Evolutionary conservation across 192 early-diverging fungal genomes (phyloP), one percentile per base, ranked within the genome.

Genomic region (Geranomyces variabilis): DNA sequence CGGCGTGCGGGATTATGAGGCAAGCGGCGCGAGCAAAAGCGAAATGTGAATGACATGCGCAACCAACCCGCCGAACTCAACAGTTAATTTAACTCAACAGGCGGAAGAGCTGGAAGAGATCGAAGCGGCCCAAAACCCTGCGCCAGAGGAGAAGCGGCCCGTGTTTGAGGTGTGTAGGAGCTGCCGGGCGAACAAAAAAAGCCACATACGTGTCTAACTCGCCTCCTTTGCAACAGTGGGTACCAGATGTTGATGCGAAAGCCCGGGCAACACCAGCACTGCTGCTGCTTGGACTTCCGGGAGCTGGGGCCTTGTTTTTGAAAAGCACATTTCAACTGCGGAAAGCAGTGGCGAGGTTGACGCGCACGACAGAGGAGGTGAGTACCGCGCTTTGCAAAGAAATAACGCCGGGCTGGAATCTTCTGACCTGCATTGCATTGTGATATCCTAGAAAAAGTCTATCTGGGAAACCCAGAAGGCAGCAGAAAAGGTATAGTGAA

Each of bases 61-160:
- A n/a, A n/a, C n/a, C n/a, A n/a, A n/a, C n/a, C n/a, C n/a, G n/a
- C n/a, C n/a, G n/a, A n/a, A n/a, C n/a, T n/a, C n/a, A n/a, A n/a
- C n/a, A n/a, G n/a, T n/a, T n/a, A n/a, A n/a, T n/a, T n/a, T n/a
- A n/a, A n/a, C 17, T 24, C 24, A 6, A 53, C 17, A 53, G 51
- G 58, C 58, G 7, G 58, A 60, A 26, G 58, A 60, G 31, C 31
- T 60, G 58, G 58, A 60, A 29, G 58, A 60, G 31, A 17, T 60
- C 7, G 58, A 60, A 33, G 58, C 58, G 21, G 58, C 58, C 5
- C 21, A 60, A 29, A 8, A 17, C 8, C 17, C 15, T 26, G 31
- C 8, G 17, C 21, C 24, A 7, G 17, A 5, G 5, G 58, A 28
- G 31, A 33, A 31, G 29, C 19, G 26, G 24, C 58, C 58, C 58